Percentiles rank a stretch among this genome's conserved stretches.
Conservation (phyloP, 2,329 filamentous ascomycete species). For the Davidsoniella australis region DNA sequence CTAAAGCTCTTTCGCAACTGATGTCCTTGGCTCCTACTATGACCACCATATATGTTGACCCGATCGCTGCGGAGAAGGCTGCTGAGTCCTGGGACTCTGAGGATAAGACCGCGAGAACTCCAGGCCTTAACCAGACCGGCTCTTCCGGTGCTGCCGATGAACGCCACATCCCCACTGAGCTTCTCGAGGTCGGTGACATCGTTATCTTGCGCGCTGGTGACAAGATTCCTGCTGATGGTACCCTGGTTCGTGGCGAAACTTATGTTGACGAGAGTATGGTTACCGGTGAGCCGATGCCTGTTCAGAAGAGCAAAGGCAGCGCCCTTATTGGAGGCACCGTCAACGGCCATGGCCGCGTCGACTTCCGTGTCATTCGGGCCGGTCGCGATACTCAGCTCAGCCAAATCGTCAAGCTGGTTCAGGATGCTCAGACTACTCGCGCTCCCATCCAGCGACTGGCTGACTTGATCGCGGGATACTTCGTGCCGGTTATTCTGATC, state of each 20-base stretch:
- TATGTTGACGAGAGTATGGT: constrained; percentile 98
- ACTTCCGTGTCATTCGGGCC: constrained; percentile 81
- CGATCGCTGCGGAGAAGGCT: constrained; percentile 81
- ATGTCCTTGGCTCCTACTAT: constrained; percentile 96
- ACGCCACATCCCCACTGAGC: constrained; percentile 67
- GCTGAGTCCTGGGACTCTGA: constrained; percentile 55
- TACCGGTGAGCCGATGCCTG: constrained; percentile 89
- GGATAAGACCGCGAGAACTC: constrained; percentile 21
- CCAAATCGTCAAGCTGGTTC: constrained; percentile 95
- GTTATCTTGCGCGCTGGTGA: constrained; percentile 87
- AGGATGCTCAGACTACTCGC: constrained; percentile 85
- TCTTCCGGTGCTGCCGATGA: constrained; percentile 61
- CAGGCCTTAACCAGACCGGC: constrained; percentile 21
- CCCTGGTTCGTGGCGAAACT: constrained; percentile 73
- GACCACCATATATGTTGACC: constrained; percentile 90
- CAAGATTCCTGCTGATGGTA: constrained; percentile 88
- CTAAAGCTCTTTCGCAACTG: constrained; percentile 74
- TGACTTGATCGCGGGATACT: constrained; percentile 81
- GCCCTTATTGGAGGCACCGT: constrained; percentile 83
- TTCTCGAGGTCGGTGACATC: constrained; percentile 85
- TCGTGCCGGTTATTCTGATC: constrained; percentile 74
- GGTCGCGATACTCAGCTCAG: constrained; percentile 92
- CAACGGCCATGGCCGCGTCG: constrained; percentile 79
- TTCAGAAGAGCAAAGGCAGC: constrained; percentile 69
- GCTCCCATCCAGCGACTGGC: constrained; percentile 90